phyloP scores from a whole-genome alignment of 129 eudicot species.

The Flaveria robusta region DNA sequence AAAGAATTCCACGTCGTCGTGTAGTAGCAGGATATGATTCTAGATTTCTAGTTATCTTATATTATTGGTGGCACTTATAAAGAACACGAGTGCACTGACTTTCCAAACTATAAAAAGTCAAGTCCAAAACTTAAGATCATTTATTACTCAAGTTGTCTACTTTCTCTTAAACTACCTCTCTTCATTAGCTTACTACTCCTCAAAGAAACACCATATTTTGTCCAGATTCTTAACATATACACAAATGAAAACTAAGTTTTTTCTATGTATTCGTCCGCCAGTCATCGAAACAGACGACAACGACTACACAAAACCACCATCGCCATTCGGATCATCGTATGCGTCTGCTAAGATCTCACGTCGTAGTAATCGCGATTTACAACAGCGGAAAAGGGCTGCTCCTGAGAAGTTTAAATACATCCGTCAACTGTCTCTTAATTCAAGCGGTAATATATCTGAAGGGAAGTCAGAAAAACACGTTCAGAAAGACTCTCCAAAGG shows the following conservation, averaged over 20 bases:
- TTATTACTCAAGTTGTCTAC: constrained; percentile 22
- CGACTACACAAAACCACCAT: constrained; percentile 27
- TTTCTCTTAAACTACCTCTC: background rate
- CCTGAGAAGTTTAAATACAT: constrained; percentile 18
- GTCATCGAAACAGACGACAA: constrained; percentile 18
- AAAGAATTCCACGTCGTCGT: too few species aligned
- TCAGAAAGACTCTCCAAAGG: constrained; percentile 7
- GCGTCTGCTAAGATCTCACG: constrained; percentile 8
- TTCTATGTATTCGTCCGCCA: constrained; percentile 45
- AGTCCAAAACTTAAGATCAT: constrained; percentile 33
- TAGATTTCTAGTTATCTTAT: too few species aligned
- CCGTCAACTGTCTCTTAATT: constrained; percentile 29
- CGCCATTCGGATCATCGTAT: constrained; percentile 15
- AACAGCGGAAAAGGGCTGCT: constrained; percentile 24
- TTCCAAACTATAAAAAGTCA: constrained; percentile 25
- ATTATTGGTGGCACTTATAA: too few species aligned
- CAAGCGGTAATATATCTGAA: constrained; percentile 17
- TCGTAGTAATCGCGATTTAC: constrained; percentile 11
- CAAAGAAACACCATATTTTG: background rate
- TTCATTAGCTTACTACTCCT: background rate
- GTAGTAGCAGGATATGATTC: too few species aligned
- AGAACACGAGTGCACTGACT: constrained; percentile 29
- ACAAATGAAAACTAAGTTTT: constrained; percentile 43
- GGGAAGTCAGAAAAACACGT: constrained; percentile 11
- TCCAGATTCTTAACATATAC: background rate